Conservation (phyloP, 1,139 yeast species). For the Sugiyamaella paludigena region DNA sequence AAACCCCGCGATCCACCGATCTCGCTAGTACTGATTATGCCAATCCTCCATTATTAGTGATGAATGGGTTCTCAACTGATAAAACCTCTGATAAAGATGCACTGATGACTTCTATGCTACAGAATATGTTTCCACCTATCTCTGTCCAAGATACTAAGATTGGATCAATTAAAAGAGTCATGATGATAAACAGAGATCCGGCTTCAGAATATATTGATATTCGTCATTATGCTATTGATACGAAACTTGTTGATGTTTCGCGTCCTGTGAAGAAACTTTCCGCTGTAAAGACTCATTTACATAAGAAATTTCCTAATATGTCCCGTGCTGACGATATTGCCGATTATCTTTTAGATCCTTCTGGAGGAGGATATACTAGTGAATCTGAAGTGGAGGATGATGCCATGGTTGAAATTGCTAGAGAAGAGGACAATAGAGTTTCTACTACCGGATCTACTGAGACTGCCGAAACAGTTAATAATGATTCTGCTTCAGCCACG, state of each 20-base stretch:
- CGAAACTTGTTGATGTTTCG: constrained; percentile 82
- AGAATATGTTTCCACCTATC: constrained; percentile 93
- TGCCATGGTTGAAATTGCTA: constrained; percentile 74
- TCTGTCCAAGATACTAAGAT: constrained; percentile 79
- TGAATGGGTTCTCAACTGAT: constrained; percentile 75
- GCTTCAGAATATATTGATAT: constrained; percentile 72
- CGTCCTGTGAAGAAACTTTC: constrained; percentile 76
- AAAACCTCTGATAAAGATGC: constrained; percentile 54
- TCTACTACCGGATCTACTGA: constrained; percentile 15
- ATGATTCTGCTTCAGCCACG: too few relatives aligned
- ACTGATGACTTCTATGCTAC: constrained; percentile 83
- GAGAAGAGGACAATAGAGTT: constrained; percentile 31
- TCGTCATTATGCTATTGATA: constrained; percentile 87
- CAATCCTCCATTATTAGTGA: constrained; percentile 84
- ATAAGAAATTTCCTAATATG: constrained; percentile 74
- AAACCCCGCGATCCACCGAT: constrained; percentile 51
- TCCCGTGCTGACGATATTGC: constrained; percentile 68
- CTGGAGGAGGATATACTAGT: constrained; percentile 74
- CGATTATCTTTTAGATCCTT: constrained; percentile 80
- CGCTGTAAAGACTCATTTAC: constrained; percentile 45
- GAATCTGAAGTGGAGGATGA: constrained; percentile 90
- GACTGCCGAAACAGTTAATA: neutral
- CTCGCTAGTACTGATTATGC: constrained; percentile 48
- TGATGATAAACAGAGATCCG: constrained; percentile 73
- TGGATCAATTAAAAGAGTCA: constrained; percentile 72